phyloP scores from a whole-genome alignment of 495 filamentous ascomycete species.

The Hamigera avellanea region DNA sequence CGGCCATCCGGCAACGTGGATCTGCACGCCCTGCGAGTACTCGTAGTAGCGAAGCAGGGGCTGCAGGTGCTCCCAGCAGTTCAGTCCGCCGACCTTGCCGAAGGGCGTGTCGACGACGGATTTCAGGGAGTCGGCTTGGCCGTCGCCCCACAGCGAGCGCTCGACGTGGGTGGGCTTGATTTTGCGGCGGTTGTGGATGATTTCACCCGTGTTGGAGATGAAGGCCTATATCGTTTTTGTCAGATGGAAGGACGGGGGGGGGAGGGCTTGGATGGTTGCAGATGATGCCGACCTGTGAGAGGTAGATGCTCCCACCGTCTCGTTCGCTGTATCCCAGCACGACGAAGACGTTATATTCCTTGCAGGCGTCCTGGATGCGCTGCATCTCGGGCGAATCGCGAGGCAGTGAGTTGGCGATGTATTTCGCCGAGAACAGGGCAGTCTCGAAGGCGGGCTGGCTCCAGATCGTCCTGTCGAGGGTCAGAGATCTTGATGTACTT shows the following conservation, averaged over 20 bases:
- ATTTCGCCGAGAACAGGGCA: no score
- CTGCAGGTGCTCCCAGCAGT: conserved; percentile 25
- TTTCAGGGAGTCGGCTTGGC: conserved; percentile 13
- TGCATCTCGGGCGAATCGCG: conserved; percentile 19
- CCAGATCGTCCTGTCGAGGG: no score
- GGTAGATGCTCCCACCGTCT: conserved; percentile 34
- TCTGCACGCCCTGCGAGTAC: conserved; percentile 21
- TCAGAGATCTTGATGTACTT: no score
- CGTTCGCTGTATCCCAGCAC: conserved; percentile 39
- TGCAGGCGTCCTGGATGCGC: conserved; percentile 12
- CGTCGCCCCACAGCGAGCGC: conserved; percentile 43
- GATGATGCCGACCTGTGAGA: conserved; percentile 41
- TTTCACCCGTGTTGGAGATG: conserved; percentile 32
- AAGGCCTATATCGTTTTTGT: no score
- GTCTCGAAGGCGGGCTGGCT: no score
- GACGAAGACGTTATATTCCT: conserved; percentile 15
- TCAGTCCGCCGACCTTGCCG: conserved; percentile 14
- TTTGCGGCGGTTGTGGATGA: conserved; percentile 39
- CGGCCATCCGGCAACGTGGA: conserved; percentile 25
- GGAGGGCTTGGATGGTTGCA: no score
- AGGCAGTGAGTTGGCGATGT: no score
- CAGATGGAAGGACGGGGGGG: no score
- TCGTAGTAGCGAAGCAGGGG: conserved; percentile 22
- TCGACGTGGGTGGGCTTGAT: conserved; percentile 50
- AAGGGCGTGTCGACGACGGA: conserved; percentile 13